These are phyloP conservation scores for Fagopyrum esculentum DNA, from an alignment of 148 eudicot species.

Conservation along the genomic window DNA sequence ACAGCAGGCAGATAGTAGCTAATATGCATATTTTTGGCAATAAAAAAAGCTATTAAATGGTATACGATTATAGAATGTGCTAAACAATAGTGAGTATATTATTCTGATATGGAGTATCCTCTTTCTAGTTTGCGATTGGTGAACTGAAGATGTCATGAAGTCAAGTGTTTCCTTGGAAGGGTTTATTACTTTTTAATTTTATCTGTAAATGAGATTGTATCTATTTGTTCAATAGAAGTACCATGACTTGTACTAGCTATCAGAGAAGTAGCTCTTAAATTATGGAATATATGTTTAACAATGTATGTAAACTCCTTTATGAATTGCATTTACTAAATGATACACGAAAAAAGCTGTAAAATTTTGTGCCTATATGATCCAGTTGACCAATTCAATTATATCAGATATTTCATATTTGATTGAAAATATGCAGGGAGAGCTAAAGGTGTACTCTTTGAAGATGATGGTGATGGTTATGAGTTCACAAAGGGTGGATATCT, in stretches of 20 bases:
- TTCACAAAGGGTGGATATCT: conserved; percentile 70
- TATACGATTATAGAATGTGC: too few species aligned
- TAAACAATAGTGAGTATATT: too few species aligned
- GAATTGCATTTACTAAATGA: background rate
- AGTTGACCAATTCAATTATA: background rate
- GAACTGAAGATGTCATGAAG: too few species aligned
- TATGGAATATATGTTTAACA: background rate
- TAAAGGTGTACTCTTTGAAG: conserved; percentile 86
- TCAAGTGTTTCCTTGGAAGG: too few species aligned
- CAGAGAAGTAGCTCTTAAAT: background rate
- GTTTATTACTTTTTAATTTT: too few species aligned
- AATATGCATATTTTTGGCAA: too few species aligned
- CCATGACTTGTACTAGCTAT: background rate
- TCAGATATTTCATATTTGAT: background rate
- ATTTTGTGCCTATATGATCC: background rate
- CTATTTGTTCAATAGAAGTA: background rate
- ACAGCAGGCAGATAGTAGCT: too few species aligned
- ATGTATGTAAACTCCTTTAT: too few species aligned
- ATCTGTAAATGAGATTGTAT: too few species aligned
- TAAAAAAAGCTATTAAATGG: too few species aligned
- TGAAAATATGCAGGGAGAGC: conserved; percentile 63
- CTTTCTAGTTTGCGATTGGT: too few species aligned
- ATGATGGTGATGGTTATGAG: conserved; percentile 95
- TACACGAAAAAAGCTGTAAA: background rate
- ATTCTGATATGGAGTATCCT: too few species aligned